These are phyloP conservation scores for Ascocoryne sarcoides DNA, from an alignment of 2,329 filamentous ascomycete species.

Conservation along the genomic window DNA sequence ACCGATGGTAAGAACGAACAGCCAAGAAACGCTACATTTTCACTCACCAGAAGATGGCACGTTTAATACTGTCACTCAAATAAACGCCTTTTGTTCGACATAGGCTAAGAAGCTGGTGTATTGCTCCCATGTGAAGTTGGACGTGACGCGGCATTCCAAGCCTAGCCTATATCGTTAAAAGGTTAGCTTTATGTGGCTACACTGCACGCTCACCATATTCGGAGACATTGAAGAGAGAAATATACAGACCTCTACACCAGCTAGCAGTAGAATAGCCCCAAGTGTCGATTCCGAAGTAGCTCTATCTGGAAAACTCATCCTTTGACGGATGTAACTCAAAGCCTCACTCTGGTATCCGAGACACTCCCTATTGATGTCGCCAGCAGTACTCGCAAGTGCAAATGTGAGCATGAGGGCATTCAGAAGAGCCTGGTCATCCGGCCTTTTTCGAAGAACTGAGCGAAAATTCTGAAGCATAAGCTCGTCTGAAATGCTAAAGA, in stretches of 20 bases:
- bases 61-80: slow-evolving; percentile 34
- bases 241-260: slow-evolving; percentile 33
- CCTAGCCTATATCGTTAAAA: slow-evolving; percentile 27
- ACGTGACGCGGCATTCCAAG: slow-evolving; percentile 31
- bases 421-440: slow-evolving; percentile 31
- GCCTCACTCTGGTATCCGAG: slow-evolving; percentile 31
- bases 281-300: slow-evolving; percentile 32
- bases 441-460: slow-evolving; percentile 28
- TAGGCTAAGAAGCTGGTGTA: slow-evolving; percentile 29
- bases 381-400: slow-evolving; percentile 25
- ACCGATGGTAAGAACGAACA: slow-evolving; percentile 5
- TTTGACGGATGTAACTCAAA: slow-evolving; percentile 28
- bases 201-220: neutral
- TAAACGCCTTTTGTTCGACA: slow-evolving; percentile 25
- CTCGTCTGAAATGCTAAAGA: slow-evolving; percentile 32
- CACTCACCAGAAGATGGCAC: slow-evolving; percentile 36
- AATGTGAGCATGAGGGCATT: slow-evolving; percentile 35
- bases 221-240: neutral
- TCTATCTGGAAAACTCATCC: slow-evolving; percentile 24
- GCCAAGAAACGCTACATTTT: neutral
- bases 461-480: slow-evolving; percentile 32
- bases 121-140: slow-evolving; percentile 35
- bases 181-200: slow-evolving; percentile 6
- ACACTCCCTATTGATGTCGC: slow-evolving; percentile 26
- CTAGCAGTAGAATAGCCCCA: slow-evolving; percentile 35